Base-by-base conservation (phyloP, 164 flowering plant species). In the Aristolochia californica region DNA sequence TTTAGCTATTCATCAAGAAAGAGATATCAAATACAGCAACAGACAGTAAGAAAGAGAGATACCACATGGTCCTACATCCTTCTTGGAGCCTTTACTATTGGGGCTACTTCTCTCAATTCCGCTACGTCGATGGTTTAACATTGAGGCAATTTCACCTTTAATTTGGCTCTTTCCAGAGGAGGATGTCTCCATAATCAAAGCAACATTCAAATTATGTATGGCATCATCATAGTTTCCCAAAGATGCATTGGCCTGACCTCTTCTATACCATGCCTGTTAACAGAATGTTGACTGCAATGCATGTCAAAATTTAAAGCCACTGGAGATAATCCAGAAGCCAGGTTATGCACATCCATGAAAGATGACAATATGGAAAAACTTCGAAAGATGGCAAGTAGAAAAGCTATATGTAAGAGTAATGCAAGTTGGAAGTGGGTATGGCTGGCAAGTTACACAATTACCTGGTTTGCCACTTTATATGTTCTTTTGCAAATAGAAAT, bases 251-350 rank as follows among this genome's bases (percentile, higher is more conserved):
- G 77, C 80, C 59, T 73, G 80, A 38, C 87, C 96, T 77, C 96
- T 84, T 66, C 91, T 72, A 63, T 82, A 91, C 96, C 98, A 91
- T 54, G 91, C 96, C 97, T 90, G 64, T 53, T 70, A 21, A 26
- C 57, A 30, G 54, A n/a, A 54, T 15, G 23, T 60, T 10, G 18
- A 60, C 45, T 17, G 28, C 48, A 61, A 51, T 43, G 43, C 40
- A 61, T 34, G 48, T 25, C 43, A 43, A 12, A 16, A 27, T 5
- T 1, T 47, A 47, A 2, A 20, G 22, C 18, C 10, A 17, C 18
- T 17, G 20, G 15, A 17, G 5, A 20, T 20, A 5, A 20, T 17
- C 50, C 10, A 11, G 18, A 45, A 17, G 10, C 5, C 50, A 47
- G 50, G 8, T 34, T 34, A 34, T 34, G 40, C 40, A 34, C 40